phyloP scores from a whole-genome alignment of 2,329 filamentous ascomycete genomes.

The Beauveria varroae region DNA sequence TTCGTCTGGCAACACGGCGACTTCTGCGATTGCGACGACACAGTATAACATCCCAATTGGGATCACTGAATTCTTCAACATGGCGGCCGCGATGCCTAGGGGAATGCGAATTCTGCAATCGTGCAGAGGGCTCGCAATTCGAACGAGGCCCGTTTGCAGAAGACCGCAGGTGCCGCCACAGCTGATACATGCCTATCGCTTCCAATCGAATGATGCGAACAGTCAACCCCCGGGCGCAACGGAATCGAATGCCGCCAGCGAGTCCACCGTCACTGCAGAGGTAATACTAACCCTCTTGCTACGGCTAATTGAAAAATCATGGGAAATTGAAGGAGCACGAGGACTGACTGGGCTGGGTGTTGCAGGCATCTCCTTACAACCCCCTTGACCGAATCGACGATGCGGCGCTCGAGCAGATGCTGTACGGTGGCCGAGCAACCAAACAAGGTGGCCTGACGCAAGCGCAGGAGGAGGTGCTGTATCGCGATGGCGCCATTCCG shows the following conservation, averaged over 20 bases:
- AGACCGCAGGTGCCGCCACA: neutral
- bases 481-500: conserved; percentile 34
- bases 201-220: conserved; percentile 27
- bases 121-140: conserved; percentile 24
- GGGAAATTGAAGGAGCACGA: neutral
- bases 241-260: conserved; percentile 11
- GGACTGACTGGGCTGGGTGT: conserved; percentile 13
- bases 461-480: conserved; percentile 37
- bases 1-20: neutral
- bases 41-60: neutral
- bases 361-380: conserved; percentile 11
- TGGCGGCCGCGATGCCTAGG: conserved; percentile 6
- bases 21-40: neutral
- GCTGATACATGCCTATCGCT: conserved; percentile 12
- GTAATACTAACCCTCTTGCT: neutral
- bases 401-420: conserved; percentile 28
- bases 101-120: conserved; percentile 9
- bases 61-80: neutral
- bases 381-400: conserved; percentile 25
- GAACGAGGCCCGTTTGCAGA: neutral
- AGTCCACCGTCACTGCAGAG: neutral
- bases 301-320: neutral
- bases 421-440: conserved; percentile 28
- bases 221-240: conserved; percentile 19
- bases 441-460: conserved; percentile 29